Base-by-base conservation (phyloP, 73 alveolate species). In the Paramecium pentaurelia region DNA sequence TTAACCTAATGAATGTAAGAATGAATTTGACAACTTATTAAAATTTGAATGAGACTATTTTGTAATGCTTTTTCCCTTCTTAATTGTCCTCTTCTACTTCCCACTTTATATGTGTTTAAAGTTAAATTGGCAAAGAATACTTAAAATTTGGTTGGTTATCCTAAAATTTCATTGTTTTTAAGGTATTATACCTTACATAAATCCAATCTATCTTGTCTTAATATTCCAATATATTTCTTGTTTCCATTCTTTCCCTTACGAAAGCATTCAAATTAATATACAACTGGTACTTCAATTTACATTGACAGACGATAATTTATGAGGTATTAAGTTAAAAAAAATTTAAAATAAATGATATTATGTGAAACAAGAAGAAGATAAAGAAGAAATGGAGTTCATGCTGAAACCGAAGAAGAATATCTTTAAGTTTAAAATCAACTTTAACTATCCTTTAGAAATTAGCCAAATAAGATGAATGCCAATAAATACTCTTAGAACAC, bases 81-180 rank as follows among this genome's bases (percentile, higher is more conserved):
- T 10, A 4, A 80, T 12, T 28, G 8, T 32, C 73, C n/a, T 80
- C 91, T 42, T 80, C 91, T 1, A 80, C 91, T 47, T 80, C 91
- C 91, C 91, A 80, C 14, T 80, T 80, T 8, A 80, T 80, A 45
- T 80, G 91, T 20, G 91, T 80, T 42, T 80, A 45, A 3, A 80
- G 34, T 47, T 80, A 27, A 25, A 80, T 40, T 4, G 91, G 91
- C 27, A 80, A 25, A 8, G 91, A 80, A 47, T 80, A 80, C 14
- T 80, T 80, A 10, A 44, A 36, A 34, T 30, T 44, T 73, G 8
- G 37, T 36, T 73, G 37, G 34, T 73, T 40, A 6, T 38, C 87
- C 87, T 73, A 73, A 8, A 16, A 73, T 40, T 18, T 54, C 70
- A 32, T 14, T 0, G 6, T n/a, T 0, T 14, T 73, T 3, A 28